Evolutionary conservation across 768 basidiomycete species (phyloP), one percentile per base, ranked within the genome.

Genomic region (Phaffia australis): DNA sequence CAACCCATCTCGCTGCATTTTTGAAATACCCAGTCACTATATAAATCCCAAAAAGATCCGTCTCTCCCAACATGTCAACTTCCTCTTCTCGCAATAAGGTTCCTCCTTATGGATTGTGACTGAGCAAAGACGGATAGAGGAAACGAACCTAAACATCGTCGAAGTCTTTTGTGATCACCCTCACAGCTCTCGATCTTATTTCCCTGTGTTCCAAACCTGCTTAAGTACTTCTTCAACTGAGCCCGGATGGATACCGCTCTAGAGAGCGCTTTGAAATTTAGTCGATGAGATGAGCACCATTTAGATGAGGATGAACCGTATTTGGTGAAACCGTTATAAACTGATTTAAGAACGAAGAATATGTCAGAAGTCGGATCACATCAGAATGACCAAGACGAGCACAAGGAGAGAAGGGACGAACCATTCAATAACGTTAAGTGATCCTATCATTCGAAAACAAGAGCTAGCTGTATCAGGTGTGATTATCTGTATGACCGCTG

Each of bases 141-240:
- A 21, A 57, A 42, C 73, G 35, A n/a, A 75, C 76, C 73, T 73
- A 99, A 81, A 74, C 95, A 98, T 69, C 83, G 82, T n/a, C 91
- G 80, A 61, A 99, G 77, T 54, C 88, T 79, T 70, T 83, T 84
- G 9, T 83, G 84, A 76, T 98, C 93, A 0, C 90, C 91, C 72
- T 94, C 82, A 74, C 94, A 97, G 74, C 90, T 92, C 65, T 87
- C 83, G 25, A 84, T 75, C 0, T 88, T 87, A 29, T 94, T 79
- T 42, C 35, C 35, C 11, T 42, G 35, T 11, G 35, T 42, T 51
- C 84, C 81, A 74, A 95, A 98, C 16, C 95, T 84, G 64, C 86
- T 83, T 84, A 98, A 86, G 74, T 97, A 98, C 77, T 92, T 95
- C 73, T 87, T 86, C 47, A 99, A 80, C 73, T 99, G 95, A n/a